These are phyloP conservation scores for Whalleya microplaca DNA, from an alignment of 2,329 filamentous ascomycete genomes.

Conservation along the genomic window DNA sequence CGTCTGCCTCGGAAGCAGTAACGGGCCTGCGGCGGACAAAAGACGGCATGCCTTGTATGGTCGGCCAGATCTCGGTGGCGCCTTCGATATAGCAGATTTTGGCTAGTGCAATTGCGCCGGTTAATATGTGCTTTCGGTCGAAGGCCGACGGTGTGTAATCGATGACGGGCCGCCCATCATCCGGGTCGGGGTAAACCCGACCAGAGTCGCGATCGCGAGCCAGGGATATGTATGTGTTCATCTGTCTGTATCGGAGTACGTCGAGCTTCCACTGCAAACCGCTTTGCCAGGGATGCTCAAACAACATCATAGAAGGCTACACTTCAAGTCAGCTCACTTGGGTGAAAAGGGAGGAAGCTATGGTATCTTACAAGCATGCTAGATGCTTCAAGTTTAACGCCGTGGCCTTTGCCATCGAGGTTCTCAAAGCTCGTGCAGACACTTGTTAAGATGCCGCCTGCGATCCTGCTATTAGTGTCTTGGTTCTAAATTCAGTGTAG, in stretches of 20 bases:
- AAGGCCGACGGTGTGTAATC: constrained; percentile 72
- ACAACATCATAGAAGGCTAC: constrained; percentile 66
- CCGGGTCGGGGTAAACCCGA: constrained; percentile 71
- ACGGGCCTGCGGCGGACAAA: constrained; percentile 52
- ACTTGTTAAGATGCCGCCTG: constrained; percentile 77
- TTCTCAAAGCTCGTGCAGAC: constrained; percentile 80
- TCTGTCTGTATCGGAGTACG: constrained; percentile 68
- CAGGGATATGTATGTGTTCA: constrained; percentile 74
- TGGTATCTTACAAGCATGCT: constrained; percentile 63
- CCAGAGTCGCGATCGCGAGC: constrained; percentile 77
- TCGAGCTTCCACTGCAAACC: constrained; percentile 75
- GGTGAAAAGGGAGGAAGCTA: neutral
- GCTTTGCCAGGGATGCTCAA: constrained; percentile 67
- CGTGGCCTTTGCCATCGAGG: constrained; percentile 78
- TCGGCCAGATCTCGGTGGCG: constrained; percentile 76
- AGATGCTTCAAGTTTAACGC: constrained; percentile 77
- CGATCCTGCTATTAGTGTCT: constrained; percentile 1
- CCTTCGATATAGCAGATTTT: constrained; percentile 80
- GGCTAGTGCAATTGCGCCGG: constrained; percentile 71
- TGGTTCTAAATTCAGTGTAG: neutral
- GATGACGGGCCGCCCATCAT: constrained; percentile 66
- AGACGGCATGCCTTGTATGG: constrained; percentile 63
- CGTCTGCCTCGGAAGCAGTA: neutral
- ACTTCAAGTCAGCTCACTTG: constrained; percentile 11
- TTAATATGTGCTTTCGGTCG: constrained; percentile 72